Evolutionary conservation across 805 yeast species (phyloP), one percentile per base, ranked within the genome.

Genomic region (Metschnikowia sp.): DNA sequence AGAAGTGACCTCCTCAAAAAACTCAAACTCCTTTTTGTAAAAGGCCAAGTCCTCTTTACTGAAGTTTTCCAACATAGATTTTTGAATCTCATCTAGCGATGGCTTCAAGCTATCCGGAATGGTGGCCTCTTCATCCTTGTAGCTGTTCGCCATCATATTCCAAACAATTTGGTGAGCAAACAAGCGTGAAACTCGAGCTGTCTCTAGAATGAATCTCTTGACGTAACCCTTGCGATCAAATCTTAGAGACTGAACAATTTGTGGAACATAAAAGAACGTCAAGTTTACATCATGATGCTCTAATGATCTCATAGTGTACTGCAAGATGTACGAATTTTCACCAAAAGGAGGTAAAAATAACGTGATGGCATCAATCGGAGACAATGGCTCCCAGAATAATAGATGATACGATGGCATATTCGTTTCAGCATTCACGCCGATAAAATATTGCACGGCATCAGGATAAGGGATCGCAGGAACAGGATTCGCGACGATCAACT

Each of bases 111-210:
- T 73, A 66, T 91, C 96, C 4, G 95, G 94, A 8, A 79, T 75
- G 0, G 81, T 74, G 0, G 89, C 84, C 9, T 92, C 96, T 57
- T 92, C 98, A 62, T 88, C 97, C 56, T 84, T 86, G 66, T 79
- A 94, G 52, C 90, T 81, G 62, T 95, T 94, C 1, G 99, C 98
- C 59, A 86, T 68, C 87, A 94, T 89, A 61, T 94, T 94, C 99
- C 99, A 94, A 46, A 94, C 89, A 54, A 94, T 91, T 67, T 94
- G 99, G 66, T 94, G 99, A 0, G 98, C 91, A 74, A 94, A 94
- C 52, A 92, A 72, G 55, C 88, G 95, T 28, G 94, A 84, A 11
- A 90, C 88, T 61, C 86, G 83, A 1, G 96, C 97, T 1, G 97
- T 88, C 63, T 94, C 98, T 47, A 92, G 69, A 53, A 94, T 90